Evolutionary conservation across 1,139 yeast species (phyloP).

Genomic region (Yamadazyma epiphylla): DNA sequence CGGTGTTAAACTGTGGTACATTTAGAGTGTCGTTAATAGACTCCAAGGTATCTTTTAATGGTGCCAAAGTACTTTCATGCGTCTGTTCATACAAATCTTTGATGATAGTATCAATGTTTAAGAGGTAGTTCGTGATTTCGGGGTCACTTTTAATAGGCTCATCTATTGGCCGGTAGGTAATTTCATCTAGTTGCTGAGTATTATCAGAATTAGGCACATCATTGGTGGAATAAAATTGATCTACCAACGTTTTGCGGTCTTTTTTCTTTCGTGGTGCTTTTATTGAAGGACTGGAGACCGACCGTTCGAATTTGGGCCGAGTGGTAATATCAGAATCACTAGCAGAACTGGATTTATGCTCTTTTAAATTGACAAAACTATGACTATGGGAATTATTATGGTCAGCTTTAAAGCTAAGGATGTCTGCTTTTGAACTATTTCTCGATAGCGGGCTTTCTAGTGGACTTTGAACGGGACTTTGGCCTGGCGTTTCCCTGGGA

Average conservation of each 20-base stretch:
- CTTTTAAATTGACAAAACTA: too few relatives aligned
- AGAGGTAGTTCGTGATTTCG: conserved; percentile 25
- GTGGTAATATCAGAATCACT: too few relatives aligned
- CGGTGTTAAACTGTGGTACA: not conserved
- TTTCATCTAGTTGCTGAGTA: conserved; percentile 2
- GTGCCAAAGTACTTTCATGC: conserved; percentile 6
- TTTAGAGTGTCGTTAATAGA: conserved; percentile 9
- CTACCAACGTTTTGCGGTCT: conserved; percentile 33
- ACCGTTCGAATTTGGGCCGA: too few relatives aligned
- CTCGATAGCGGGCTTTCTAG: too few relatives aligned
- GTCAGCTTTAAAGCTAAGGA: too few relatives aligned
- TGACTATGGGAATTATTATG: too few relatives aligned
- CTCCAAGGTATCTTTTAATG: conserved; percentile 11
- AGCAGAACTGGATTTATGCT: too few relatives aligned
- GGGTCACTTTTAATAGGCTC: conserved; percentile 9
- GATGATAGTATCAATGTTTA: conserved; percentile 32
- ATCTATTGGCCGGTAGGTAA: conserved; percentile 8
- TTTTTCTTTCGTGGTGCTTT: too few relatives aligned
- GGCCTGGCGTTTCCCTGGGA: too few relatives aligned
- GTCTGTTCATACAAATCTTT: conserved; percentile 13
- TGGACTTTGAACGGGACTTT: too few relatives aligned
- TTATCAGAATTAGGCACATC: conserved; percentile 6
- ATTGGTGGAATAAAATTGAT: conserved; percentile 30
- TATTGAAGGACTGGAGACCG: too few relatives aligned
- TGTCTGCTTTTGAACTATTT: too few relatives aligned